Evolutionary conservation across 2,329 filamentous ascomycete genomes (phyloP), one percentile per base, ranked within the genome.

Genomic region (Pseudogymnoascus sp.): DNA sequence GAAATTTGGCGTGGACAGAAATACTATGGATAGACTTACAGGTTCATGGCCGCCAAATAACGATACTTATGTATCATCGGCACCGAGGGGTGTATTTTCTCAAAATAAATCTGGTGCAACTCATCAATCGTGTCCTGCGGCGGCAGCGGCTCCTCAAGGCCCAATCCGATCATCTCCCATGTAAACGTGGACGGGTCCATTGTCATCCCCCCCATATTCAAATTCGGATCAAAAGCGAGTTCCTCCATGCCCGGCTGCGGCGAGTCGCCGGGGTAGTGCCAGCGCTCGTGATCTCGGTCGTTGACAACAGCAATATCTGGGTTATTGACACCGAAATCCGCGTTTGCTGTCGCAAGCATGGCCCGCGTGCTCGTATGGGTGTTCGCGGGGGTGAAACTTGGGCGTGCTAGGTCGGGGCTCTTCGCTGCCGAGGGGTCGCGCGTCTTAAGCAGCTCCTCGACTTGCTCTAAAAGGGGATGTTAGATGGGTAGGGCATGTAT

Each of bases 51-150:
- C 19, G 92, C 89, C 64, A 95, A 80, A 73, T 95, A 98, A 61
- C 93, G 86, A 65, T 88, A 90, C 70, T 88, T 89, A 74, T 99
- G 93, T 63, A 98, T 89, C 82, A 98, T 90, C 14, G 95, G 92
- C 63, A 90, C 71, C 0, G 91, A 91, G 0, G 89, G 88, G 72
- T 98, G 91, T 8, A 96, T 83, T 75, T 96, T 97, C 63, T 93
- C 87, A 72, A 98, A 98, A 75, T 90, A 99, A 33, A 56, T 22
- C 31, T 77, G 83, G 72, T 79, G 91, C 85, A 99, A 78, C 72
- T 97, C 92, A 70, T 97, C 90, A 67, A 96, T 82, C 6, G 85
- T 82, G 62, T 89, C 86, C 67, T 85, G 85, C 12, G 80, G 77
- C 2, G 88, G 88, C 11, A 90, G 75, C 60, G 88, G 85, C 70